A percentile compares a stretch with the other conserved stretches of the same genome.
These are phyloP conservation scores for Phytophthora megakarya DNA, from an alignment of 352 stramenopile genomes.

Conservation along the genomic window DNA sequence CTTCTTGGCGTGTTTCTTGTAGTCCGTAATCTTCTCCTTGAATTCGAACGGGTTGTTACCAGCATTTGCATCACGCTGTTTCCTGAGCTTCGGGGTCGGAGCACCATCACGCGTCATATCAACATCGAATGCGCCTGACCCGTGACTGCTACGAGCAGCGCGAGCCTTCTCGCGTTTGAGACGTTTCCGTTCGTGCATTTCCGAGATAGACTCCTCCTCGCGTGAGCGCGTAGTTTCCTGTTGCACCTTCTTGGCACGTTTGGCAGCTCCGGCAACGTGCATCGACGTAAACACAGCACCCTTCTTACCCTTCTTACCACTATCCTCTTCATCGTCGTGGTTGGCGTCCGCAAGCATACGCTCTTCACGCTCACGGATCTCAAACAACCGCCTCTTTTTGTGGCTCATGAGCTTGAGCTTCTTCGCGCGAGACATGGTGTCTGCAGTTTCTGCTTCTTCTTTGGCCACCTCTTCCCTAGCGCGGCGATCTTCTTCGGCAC, in stretches of 20 bases:
- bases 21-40: constrained; percentile 92
- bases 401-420: constrained; percentile 89
- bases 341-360: constrained; percentile 71
- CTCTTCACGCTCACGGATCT: constrained; percentile 86
- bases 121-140: constrained; percentile 66
- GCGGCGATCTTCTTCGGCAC: constrained; percentile 69
- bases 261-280: constrained; percentile 77
- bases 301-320: constrained; percentile 51
- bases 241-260: constrained; percentile 82
- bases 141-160: constrained; percentile 59
- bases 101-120: constrained; percentile 59
- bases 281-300: constrained; percentile 74
- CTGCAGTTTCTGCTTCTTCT: constrained; percentile 34
- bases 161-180: constrained; percentile 79
- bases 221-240: constrained; percentile 55
- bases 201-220: constrained; percentile 80
- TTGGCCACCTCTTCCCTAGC: constrained; percentile 46
- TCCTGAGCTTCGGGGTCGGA: constrained; percentile 38
- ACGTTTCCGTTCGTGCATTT: constrained; percentile 79
- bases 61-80: constrained; percentile 43
- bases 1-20: constrained; percentile 91
- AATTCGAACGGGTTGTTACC: constrained; percentile 81
- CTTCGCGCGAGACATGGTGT: constrained; percentile 61
- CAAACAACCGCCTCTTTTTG: constrained; percentile 85
- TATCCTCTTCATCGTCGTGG: constrained; percentile 42